Evolutionary conservation across 345 rosid genomes (phyloP), one percentile per base, ranked within the genome.

Genomic region (Diplotaxis tenuifolia): DNA sequence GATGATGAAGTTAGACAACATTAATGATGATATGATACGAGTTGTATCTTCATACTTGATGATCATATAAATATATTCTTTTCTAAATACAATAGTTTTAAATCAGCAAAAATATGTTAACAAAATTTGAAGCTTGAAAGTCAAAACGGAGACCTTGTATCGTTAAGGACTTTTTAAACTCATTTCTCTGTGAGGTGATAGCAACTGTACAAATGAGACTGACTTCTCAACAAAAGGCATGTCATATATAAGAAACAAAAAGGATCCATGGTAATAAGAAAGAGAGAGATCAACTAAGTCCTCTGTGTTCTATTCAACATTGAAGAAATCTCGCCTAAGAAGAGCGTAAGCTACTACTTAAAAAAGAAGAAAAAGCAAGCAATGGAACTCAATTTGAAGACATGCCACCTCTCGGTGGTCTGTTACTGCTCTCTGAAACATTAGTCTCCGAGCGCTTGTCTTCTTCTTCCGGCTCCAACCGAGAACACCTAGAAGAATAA

Each of bases 401-500:
- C 52, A 36, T 63, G 50, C 65, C 23, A 40, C 34, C 69, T 72
- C 80, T 71, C 72, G 67, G 42, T 40, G 76, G 18, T 72, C 67
- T 20, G 67, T 9, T 49, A 38, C 68, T 71, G 14, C 53, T 60
- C 74, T 72, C 73, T 40, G 77, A 59, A 67, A 53, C 59, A 16
- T 40, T 59, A 38, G 69, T 53, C 52, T 60, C 69, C 18, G 65
- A 18, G 15, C 31, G 18, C 29, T 72, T 60, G 2, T 62, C 77
- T 61, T 72, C 76, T 28, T 12, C 45, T 67, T 78, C 72, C 20
- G 7, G 47, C 65, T 76, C 80, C 1, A 76, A 71, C 76, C 80
- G 27, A 10, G 45, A 50, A 76, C 83, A 49, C 96, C 93, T 4
- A 89, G 76, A 57, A 57, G 66, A 5, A 71, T 65, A 31, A 95